Base-by-base conservation (phyloP, 148 eudicot species). In the Polygonum aviculare region DNA sequence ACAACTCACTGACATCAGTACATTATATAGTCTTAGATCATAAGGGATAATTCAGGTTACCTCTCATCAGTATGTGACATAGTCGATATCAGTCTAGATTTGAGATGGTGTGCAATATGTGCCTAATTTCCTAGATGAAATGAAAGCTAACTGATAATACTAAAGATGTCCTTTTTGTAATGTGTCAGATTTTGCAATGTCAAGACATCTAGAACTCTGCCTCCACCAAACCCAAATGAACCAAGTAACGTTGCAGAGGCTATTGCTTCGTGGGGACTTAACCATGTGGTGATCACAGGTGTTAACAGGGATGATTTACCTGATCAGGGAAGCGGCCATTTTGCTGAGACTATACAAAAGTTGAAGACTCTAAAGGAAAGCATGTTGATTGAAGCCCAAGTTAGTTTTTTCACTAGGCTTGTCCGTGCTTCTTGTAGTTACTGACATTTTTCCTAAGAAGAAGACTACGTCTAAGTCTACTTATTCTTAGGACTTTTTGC, bases 251-350 rank as follows among this genome's bases (percentile, higher is more conserved):
- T 94, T 39, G 97, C 97, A 31, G 96, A 94, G 83, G 97, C 98
- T 78, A 94, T 94, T 86, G 98, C 97, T 74, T 94, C 98, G 0
- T 94, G 98, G 98, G 97, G 98, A 78, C 85, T 94, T 83, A 97
- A 94, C 65, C 92, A 94, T 80, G 91, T 94, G 73, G 98, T 94
- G 60, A 94, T 94, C 78, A 94, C 98, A 74, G 92, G 98, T 84
- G 98, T 94, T 79, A 97, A 94, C 77, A 89, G 97, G 59, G 98
- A 94, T 86, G 98, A 94, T 84, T 87, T 94, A 79, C 83, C 89
- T 59, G 98, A 94, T 79, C 98, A 94, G 88, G 98, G 98, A 82
- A 94, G 98, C 79, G 91, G 90, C 36, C 98, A 94, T 86, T 94
- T 94, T 88, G 90, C 97, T 19, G 97, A 94, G 83, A 94, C 98